These are phyloP conservation scores for Silene uniflora DNA, from an alignment of 148 eudicot species.

Conservation along the genomic window DNA sequence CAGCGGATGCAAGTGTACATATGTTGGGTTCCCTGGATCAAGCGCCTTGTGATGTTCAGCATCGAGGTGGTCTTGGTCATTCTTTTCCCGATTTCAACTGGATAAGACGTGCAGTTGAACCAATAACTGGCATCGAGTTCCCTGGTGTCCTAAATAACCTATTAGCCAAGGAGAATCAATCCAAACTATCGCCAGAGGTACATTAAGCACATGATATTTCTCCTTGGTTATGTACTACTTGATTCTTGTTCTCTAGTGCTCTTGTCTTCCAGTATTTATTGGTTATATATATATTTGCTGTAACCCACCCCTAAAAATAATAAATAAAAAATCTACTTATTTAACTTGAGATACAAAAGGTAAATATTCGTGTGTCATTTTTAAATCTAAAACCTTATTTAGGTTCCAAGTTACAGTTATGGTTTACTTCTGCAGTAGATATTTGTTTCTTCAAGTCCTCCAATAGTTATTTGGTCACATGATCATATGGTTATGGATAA, in stretches of 20 bases:
- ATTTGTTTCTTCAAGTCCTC: no score
- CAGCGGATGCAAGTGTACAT: slow-evolving; percentile 34
- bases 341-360: no score
- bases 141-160: slow-evolving; percentile 51
- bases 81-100: slow-evolving; percentile 39
- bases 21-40: slow-evolving; percentile 43
- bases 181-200: slow-evolving; percentile 66
- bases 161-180: slow-evolving; percentile 43
- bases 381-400: no score
- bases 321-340: no score
- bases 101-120: slow-evolving; percentile 60
- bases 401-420: no score
- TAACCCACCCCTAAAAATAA: no score
- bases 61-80: slow-evolving; percentile 37
- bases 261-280: no score
- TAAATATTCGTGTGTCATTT: no score
- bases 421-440: no score
- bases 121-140: slow-evolving; percentile 81
- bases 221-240: neutral
- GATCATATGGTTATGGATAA: no score
- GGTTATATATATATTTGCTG: no score
- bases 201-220: neutral
- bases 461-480: no score
- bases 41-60: slow-evolving; percentile 53
- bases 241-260: neutral